Conservation (phyloP, 495 filamentous ascomycete species). For the Copromyces sp. region DNA sequence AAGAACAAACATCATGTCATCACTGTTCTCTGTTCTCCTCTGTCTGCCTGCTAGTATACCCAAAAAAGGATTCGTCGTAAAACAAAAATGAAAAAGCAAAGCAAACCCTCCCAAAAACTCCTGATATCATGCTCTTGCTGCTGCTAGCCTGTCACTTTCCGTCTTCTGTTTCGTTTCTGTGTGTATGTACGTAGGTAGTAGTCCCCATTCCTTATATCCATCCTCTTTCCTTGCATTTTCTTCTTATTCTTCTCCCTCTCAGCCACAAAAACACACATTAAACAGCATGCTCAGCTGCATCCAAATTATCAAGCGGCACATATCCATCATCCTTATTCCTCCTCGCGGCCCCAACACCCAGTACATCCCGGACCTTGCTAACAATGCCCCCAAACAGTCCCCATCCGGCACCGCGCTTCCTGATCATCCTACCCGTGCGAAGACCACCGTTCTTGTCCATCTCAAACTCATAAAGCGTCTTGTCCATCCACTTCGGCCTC, state of each 20-base stretch:
- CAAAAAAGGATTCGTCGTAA: not conserved
- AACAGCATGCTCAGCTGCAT: conserved; percentile 15
- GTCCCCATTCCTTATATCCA: not conserved
- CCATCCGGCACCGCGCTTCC: conserved; percentile 35
- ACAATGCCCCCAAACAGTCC: conserved; percentile 33
- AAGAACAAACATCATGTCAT: too few relatives aligned
- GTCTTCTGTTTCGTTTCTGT: not conserved
- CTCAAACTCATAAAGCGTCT: conserved; percentile 39
- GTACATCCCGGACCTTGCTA: conserved; percentile 28
- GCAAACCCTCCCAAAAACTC: not conserved
- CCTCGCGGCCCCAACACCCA: conserved; percentile 20
- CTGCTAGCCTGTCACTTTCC: not conserved
- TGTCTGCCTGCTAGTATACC: not conserved
- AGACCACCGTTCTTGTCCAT: not conserved
- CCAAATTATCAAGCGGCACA: conserved; percentile 44
- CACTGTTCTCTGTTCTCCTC: not conserved
- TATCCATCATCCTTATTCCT: conserved; percentile 45
- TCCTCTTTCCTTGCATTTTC: not conserved
- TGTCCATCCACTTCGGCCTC: conserved; percentile 81
- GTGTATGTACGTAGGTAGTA: not conserved
- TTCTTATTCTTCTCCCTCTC: not conserved
- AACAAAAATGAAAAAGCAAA: not conserved
- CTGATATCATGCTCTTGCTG: not conserved
- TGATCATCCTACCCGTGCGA: conserved; percentile 20
- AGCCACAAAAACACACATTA: not conserved